phyloP scores from a whole-genome alignment of 345 rosid genomes.

The Eucalyptus urophylla region DNA sequence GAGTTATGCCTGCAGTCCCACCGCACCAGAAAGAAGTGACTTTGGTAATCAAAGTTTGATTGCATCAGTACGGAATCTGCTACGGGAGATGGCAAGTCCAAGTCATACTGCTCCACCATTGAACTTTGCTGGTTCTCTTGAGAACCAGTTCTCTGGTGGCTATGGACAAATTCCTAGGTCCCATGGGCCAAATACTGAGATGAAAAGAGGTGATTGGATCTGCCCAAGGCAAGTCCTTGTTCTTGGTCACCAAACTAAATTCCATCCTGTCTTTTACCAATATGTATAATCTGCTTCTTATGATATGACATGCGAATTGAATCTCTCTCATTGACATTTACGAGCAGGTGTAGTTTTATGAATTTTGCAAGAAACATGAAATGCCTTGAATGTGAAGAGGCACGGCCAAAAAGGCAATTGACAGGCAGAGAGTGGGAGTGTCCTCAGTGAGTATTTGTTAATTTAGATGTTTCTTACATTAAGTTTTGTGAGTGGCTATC shows the following conservation, averaged over 20 bases:
- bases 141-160: slow-evolving; percentile 25
- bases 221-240: slow-evolving; percentile 49
- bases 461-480: neutral
- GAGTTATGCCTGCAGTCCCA: slow-evolving; percentile 42
- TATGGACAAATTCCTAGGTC: slow-evolving; percentile 29
- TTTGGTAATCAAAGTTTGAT: slow-evolving; percentile 20
- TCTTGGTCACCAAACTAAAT: neutral
- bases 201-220: slow-evolving; percentile 96
- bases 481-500: neutral
- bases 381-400: slow-evolving; percentile 85
- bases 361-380: slow-evolving; percentile 83
- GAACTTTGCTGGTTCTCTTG: slow-evolving; percentile 7
- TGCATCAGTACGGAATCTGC: slow-evolving; percentile 51
- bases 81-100: slow-evolving; percentile 44
- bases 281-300: neutral
- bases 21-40: slow-evolving; percentile 10
- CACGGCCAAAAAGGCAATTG: slow-evolving; percentile 76
- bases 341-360: slow-evolving; percentile 82
- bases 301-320: neutral
- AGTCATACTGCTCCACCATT: slow-evolving; percentile 10
- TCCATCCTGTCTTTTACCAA: neutral
- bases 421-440: slow-evolving; percentile 97
- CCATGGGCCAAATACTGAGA: slow-evolving; percentile 34
- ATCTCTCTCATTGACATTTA: neutral
- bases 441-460: slow-evolving; percentile 68